phyloP scores from a whole-genome alignment of 768 basidiomycete genomes.

The Boletus rubescentipes region DNA sequence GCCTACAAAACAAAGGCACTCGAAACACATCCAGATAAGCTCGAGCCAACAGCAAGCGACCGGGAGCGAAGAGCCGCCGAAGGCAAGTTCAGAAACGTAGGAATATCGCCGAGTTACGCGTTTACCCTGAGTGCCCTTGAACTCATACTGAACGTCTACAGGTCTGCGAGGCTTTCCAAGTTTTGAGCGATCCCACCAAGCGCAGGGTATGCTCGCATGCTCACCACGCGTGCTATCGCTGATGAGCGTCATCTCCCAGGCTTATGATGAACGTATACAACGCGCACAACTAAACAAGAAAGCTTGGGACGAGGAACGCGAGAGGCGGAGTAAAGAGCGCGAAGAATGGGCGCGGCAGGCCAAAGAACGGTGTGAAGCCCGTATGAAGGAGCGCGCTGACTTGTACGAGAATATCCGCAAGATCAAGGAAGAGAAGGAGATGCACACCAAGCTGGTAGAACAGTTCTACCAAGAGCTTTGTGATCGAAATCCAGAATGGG shows the following conservation, averaged over 20 bases:
- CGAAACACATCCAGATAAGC: slow-evolving; percentile 74
- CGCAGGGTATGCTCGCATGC: slow-evolving; percentile 46
- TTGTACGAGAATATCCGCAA: slow-evolving; percentile 37
- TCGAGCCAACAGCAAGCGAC: slow-evolving; percentile 51
- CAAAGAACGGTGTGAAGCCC: slow-evolving; percentile 48
- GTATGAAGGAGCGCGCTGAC: slow-evolving; percentile 44
- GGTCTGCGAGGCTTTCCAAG: slow-evolving; percentile 64
- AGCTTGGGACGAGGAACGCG: slow-evolving; percentile 38
- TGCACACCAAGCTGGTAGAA: slow-evolving; percentile 44
- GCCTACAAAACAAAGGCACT: slow-evolving; percentile 67
- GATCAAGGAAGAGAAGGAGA: slow-evolving; percentile 42
- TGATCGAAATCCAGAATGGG: slow-evolving; percentile 61
- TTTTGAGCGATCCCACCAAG: slow-evolving; percentile 52
- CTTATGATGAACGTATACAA: slow-evolving; percentile 47
- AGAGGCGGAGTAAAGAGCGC: slow-evolving; percentile 46
- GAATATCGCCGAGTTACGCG: slow-evolving; percentile 26
- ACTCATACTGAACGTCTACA: slow-evolving; percentile 32
- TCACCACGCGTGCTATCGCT: background rate
- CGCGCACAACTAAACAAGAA: slow-evolving; percentile 24
- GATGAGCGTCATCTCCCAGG: slow-evolving; percentile 28
- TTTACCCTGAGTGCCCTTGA: slow-evolving; percentile 5
- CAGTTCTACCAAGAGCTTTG: slow-evolving; percentile 57
- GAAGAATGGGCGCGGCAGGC: slow-evolving; percentile 54
- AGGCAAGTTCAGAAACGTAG: slow-evolving; percentile 60
- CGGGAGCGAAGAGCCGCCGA: slow-evolving; percentile 54